These are phyloP conservation scores for Ophiostoma triangulosporum DNA, from an alignment of 2,329 filamentous ascomycete species.

Conservation along the genomic window DNA sequence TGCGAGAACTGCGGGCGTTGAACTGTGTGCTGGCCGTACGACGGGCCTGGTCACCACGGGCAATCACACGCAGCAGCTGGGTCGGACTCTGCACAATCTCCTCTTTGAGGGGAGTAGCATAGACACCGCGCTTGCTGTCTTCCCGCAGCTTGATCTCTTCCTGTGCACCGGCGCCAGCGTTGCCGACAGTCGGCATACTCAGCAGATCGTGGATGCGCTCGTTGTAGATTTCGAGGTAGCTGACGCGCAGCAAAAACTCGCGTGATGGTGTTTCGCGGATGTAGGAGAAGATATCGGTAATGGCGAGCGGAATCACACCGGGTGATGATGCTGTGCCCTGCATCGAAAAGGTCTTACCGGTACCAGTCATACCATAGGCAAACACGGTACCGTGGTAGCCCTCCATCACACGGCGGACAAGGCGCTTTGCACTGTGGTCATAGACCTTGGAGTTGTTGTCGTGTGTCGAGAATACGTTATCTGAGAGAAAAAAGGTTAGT, in stretches of 20 bases:
- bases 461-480: constrained; percentile 90
- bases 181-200: constrained; percentile 52
- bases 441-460: constrained; percentile 94
- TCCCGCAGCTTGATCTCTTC: constrained; percentile 97
- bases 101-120: constrained; percentile 90
- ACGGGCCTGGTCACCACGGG: constrained; percentile 79
- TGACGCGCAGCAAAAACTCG: constrained; percentile 89
- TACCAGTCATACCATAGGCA: constrained; percentile 97
- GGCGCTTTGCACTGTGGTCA: constrained; percentile 80
- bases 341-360: constrained; percentile 99
- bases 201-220: constrained; percentile 92
- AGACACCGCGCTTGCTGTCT: constrained; percentile 91
- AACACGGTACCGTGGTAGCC: constrained; percentile 98
- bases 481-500: constrained; percentile 30
- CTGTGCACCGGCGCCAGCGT: constrained; percentile 45
- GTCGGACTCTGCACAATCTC: constrained; percentile 98
- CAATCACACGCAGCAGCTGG: constrained; percentile 86
- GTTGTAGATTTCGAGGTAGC: constrained; percentile 98
- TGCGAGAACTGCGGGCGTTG: constrained; percentile 90
- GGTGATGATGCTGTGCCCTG: constrained; percentile 92
- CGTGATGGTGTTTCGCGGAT: constrained; percentile 91
- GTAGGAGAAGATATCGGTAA: constrained; percentile 98
- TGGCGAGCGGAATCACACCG: constrained; percentile 90
- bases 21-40: constrained; percentile 92
- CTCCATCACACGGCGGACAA: constrained; percentile 96